Evolutionary conservation across 768 basidiomycete genomes (phyloP).

Genomic region (Boletales sp.): DNA sequence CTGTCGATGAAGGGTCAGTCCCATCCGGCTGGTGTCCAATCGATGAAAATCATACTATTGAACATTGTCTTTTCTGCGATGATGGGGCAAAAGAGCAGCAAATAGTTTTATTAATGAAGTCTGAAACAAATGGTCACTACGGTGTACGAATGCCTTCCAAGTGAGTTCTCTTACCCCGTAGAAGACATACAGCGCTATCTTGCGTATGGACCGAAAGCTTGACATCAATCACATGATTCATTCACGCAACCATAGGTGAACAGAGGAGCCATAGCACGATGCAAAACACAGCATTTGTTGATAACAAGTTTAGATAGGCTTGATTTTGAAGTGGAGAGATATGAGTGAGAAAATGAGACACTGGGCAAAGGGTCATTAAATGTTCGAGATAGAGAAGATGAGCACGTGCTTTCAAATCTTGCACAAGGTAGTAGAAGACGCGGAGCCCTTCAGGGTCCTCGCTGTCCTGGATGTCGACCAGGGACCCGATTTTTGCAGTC

Average conservation of each 20-base stretch:
- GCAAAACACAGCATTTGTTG: neutral
- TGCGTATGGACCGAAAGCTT: slow-evolving; percentile 14
- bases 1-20: no score
- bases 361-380: slow-evolving; percentile 39
- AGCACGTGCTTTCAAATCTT: slow-evolving; percentile 82
- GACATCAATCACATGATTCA: slow-evolving; percentile 7
- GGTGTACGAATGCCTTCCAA: neutral
- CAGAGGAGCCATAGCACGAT: neutral
- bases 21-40: no score
- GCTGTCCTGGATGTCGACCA: slow-evolving; percentile 95
- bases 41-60: no score
- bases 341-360: slow-evolving; percentile 98
- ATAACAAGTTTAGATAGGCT: slow-evolving; percentile 69
- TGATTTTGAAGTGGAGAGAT: slow-evolving; percentile 99
- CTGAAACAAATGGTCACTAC: slow-evolving; percentile 9
- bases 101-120: slow-evolving; percentile 9
- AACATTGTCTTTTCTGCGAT: no score
- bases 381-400: neutral
- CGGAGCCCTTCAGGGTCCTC: slow-evolving; percentile 97
- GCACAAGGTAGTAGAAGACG: slow-evolving; percentile 98
- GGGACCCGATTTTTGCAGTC: slow-evolving; percentile 97
- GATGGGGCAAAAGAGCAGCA: neutral
- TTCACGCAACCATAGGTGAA: slow-evolving; percentile 3
- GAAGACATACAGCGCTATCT: slow-evolving; percentile 22
- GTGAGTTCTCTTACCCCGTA: slow-evolving; percentile 14